Percentiles rank a stretch among this genome's conserved stretches.
phyloP scores from a whole-genome alignment of 352 stramenopile genomes.

The Phytophthora crassamura region DNA sequence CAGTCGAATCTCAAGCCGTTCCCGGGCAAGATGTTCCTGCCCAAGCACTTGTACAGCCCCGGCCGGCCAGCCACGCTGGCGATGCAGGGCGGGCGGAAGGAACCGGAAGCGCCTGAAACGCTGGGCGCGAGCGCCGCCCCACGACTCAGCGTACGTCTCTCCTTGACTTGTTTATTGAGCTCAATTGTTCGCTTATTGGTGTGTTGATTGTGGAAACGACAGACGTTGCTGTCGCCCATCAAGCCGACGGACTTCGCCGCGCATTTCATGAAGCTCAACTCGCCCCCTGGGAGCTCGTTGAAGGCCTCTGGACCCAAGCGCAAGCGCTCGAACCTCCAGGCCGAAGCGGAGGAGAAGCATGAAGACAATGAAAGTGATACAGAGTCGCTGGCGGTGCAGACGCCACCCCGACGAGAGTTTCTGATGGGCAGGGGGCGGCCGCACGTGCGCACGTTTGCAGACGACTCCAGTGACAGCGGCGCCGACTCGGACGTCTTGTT shows the following conservation, averaged over 20 bases:
- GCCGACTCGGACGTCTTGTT: constrained; percentile 55
- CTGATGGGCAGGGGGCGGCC: constrained; percentile 55
- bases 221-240: constrained; percentile 81
- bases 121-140: constrained; percentile 20
- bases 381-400: constrained; percentile 5
- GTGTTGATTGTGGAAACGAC: constrained; percentile 11
- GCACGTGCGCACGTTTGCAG: constrained; percentile 51
- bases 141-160: constrained; percentile 59
- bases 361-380: constrained; percentile 21
- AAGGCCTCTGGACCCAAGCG: constrained; percentile 49
- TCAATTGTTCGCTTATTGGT: constrained; percentile 20
- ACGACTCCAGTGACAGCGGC: constrained; percentile 58
- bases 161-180: neutral
- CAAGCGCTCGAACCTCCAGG: constrained; percentile 35
- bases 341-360: constrained; percentile 24
- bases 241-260: constrained; percentile 57
- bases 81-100: constrained; percentile 25
- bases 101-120: constrained; percentile 36
- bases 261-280: constrained; percentile 71
- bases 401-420: constrained; percentile 55
- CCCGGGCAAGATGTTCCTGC: constrained; percentile 84
- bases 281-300: constrained; percentile 55
- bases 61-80: constrained; percentile 28
- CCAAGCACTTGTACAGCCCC: constrained; percentile 67
- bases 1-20: constrained; percentile 86